Base-by-base conservation (phyloP, 345 rosid species). In the Xanthoceras sorbifolium region DNA sequence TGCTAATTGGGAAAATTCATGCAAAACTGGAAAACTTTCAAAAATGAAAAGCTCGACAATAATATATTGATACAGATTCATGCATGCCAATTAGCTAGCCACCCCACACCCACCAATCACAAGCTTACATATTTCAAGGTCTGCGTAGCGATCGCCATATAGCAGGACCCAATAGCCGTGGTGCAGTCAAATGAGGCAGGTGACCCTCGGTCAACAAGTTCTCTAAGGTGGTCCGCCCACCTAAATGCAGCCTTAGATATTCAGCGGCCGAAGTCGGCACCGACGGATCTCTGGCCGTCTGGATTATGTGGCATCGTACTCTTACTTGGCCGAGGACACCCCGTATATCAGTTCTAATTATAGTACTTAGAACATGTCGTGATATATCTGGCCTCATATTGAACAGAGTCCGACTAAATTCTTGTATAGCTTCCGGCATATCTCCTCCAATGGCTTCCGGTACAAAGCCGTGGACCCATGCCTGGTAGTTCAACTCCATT, bases 351-450 rank as follows among this genome's bases (percentile, higher is more conserved):
- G 84, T 80, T 61, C 62, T 70, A 71, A 87, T 82, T 32, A 87
- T 87, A 48, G 86, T 83, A 22, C 71, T 71, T 0, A 75, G 74
- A n/a, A 83, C 90, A 75, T 82, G 82, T 46, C 84, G 77, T 9
- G 90, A 69, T 25, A 87, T 87, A 71, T 85, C 90, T 6, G 90
- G 90, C 76, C 90, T 84, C 88, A 87, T 85, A 67, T 87, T 87
- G 79, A 87, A 87, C 67, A 87, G 84, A 32, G 90, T 87, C 77
- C 88, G 74, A 77, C 84, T 83, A 69, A 87, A 87, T 73, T 87
- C 88, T 66, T 80, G 79, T 42, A 87, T 88, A 42, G 87, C 90
- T 34, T 67, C 83, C 12, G 90, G 90, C 44, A 87, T 88, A 71
- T 87, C 90, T 3, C 84, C 90, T 10, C 90, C 90, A 3, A 85